phyloP scores from a whole-genome alignment of 2,329 filamentous ascomycete genomes.

The Bertia moriformis region DNA sequence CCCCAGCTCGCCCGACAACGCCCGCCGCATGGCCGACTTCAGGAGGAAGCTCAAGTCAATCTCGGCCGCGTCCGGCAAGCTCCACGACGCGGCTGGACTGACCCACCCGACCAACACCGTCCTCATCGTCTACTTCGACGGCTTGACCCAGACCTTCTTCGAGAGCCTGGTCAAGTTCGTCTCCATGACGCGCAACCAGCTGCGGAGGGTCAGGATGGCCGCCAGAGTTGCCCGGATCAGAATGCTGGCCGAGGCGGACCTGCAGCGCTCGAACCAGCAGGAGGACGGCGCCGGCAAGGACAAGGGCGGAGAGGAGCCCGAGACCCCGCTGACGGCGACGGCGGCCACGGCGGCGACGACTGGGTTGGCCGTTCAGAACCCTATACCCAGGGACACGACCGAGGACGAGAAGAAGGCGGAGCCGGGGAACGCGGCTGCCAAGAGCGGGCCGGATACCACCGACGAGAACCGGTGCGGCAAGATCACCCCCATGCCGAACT shows the following conservation, averaged over 20 bases:
- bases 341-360: background rate
- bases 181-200: conserved; percentile 64
- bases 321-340: conserved; percentile 1
- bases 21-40: background rate
- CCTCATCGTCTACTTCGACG: conserved; percentile 86
- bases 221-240: conserved; percentile 56
- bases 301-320: conserved; percentile 7
- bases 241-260: conserved; percentile 41
- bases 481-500: conserved; percentile 12
- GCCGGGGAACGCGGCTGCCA: conserved; percentile 1
- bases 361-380: conserved; percentile 3
- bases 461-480: conserved; percentile 8
- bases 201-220: conserved; percentile 79
- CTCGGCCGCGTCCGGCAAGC: conserved; percentile 16
- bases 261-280: conserved; percentile 31
- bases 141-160: conserved; percentile 68
- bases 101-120: conserved; percentile 61
- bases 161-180: conserved; percentile 73
- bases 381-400: no score
- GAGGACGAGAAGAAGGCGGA: no score
- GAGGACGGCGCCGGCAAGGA: conserved; percentile 15
- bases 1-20: background rate
- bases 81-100: conserved; percentile 22
- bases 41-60: background rate
- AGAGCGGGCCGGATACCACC: conserved; percentile 2